phyloP scores from a whole-genome alignment of 2,329 filamentous ascomycete genomes.

The Alternaria consortialis region DNA sequence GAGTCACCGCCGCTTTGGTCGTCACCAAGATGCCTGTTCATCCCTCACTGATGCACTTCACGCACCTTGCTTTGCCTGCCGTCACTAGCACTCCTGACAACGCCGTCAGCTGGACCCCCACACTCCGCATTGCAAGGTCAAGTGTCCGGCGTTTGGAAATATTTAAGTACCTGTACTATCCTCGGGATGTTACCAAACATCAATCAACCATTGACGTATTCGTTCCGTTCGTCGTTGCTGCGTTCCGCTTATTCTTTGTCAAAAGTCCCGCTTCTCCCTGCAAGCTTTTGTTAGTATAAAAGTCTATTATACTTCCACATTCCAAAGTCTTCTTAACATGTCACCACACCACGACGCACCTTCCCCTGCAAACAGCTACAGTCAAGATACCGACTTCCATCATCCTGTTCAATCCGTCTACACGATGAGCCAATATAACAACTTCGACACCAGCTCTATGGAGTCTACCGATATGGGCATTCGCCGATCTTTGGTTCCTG shows the following conservation, averaged over 20 bases:
- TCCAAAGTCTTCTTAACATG: slow-evolving; percentile 37
- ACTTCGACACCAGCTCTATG: slow-evolving; percentile 51
- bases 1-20: slow-evolving; percentile 48
- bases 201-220: slow-evolving; percentile 47
- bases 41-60: slow-evolving; percentile 36
- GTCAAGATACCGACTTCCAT: slow-evolving; percentile 38
- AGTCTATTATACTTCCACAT: slow-evolving; percentile 19
- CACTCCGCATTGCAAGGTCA: slow-evolving; percentile 34
- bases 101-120: slow-evolving; percentile 53
- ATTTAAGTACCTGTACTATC: slow-evolving; percentile 51
- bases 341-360: slow-evolving; percentile 53
- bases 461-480: slow-evolving; percentile 47
- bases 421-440: slow-evolving; percentile 46
- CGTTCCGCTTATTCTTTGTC: slow-evolving; percentile 45
- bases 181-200: slow-evolving; percentile 37
- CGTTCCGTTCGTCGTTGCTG: slow-evolving; percentile 40
- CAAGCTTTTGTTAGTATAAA: slow-evolving; percentile 42
- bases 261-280: slow-evolving; percentile 37
- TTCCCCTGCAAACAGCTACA: slow-evolving; percentile 47
- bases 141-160: slow-evolving; percentile 38
- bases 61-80: slow-evolving; percentile 42
- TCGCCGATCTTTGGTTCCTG: slow-evolving; percentile 49
- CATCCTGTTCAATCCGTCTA: slow-evolving; percentile 49
- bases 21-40: slow-evolving; percentile 37
- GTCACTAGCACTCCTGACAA: slow-evolving; percentile 41